Conservation (phyloP, 176 grass and related monocot genomes). For the Puccinellia tenuiflora region DNA sequence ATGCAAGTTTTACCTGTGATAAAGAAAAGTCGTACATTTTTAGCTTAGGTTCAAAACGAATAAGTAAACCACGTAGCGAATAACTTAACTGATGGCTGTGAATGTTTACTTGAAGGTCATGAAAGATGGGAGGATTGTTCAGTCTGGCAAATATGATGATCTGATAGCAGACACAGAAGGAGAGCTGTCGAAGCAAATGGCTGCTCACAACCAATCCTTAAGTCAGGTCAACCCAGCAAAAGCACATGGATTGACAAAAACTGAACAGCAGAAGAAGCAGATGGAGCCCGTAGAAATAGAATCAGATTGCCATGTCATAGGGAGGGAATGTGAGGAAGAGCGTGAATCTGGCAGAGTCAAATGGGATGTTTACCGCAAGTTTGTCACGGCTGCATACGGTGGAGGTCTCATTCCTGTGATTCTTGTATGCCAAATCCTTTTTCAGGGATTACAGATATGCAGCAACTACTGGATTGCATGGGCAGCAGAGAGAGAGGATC, state of each 20-base stretch:
- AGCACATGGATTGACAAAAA: conserved; percentile 24
- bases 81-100: not conserved
- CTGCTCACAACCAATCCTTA: conserved; percentile 60
- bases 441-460: conserved; percentile 75
- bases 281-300: conserved; percentile 42
- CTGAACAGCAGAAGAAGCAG: conserved; percentile 32
- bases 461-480: conserved; percentile 95
- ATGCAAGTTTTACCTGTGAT: not conserved
- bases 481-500: conserved; percentile 59
- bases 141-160: conserved; percentile 80
- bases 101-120: conserved; percentile 53
- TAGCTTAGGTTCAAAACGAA: not conserved
- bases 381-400: conserved; percentile 64
- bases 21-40: not conserved
- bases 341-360: conserved; percentile 75
- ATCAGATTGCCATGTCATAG: conserved; percentile 26
- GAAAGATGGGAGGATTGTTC: conserved; percentile 76
- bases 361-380: conserved; percentile 72
- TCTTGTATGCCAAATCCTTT: conserved; percentile 67
- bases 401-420: conserved; percentile 63
- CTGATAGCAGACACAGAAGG: conserved; percentile 49
- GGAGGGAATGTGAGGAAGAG: conserved; percentile 59
- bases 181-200: conserved; percentile 65
- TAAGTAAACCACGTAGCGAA: not conserved
- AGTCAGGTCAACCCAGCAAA: conserved; percentile 54